Conservation (phyloP, 2,329 filamentous ascomycete species). For the Endoconidiophora laricicola region DNA sequence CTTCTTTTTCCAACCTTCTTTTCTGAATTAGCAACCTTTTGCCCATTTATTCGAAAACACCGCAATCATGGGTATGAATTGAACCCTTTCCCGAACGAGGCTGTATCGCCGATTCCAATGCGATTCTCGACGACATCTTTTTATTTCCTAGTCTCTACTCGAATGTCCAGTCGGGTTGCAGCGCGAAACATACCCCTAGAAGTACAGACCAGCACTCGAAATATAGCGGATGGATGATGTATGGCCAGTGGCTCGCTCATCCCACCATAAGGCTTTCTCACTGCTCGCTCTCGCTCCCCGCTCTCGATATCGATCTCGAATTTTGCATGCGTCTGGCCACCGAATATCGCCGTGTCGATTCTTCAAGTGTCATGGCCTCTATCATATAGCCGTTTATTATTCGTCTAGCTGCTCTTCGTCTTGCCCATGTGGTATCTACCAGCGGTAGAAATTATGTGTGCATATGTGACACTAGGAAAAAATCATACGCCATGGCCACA, state of each 20-base stretch:
- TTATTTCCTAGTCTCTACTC: not conserved
- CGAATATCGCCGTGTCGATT: not conserved
- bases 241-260: not conserved
- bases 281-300: not conserved
- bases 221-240: not conserved
- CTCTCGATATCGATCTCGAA: not conserved
- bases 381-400: not conserved
- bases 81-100: not conserved
- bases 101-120: slow-evolving; percentile 5
- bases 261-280: not conserved
- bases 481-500: too few species aligned
- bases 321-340: not conserved
- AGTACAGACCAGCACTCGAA: too few species aligned
- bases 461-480: too few species aligned
- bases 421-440: not conserved
- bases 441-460: too few species aligned
- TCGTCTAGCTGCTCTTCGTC: not conserved
- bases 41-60: slow-evolving; percentile 28
- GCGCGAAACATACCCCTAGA: too few species aligned
- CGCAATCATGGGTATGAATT: slow-evolving; percentile 45
- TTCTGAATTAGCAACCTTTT: slow-evolving; percentile 19
- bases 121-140: slow-evolving; percentile 13
- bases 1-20: slow-evolving; percentile 6
- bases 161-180: not conserved
- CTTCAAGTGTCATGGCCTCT: not conserved